Evolutionary conservation across 2,329 filamentous ascomycete species (phyloP), one percentile per base, ranked within the genome.

Genomic region (Knufia petricola): DNA sequence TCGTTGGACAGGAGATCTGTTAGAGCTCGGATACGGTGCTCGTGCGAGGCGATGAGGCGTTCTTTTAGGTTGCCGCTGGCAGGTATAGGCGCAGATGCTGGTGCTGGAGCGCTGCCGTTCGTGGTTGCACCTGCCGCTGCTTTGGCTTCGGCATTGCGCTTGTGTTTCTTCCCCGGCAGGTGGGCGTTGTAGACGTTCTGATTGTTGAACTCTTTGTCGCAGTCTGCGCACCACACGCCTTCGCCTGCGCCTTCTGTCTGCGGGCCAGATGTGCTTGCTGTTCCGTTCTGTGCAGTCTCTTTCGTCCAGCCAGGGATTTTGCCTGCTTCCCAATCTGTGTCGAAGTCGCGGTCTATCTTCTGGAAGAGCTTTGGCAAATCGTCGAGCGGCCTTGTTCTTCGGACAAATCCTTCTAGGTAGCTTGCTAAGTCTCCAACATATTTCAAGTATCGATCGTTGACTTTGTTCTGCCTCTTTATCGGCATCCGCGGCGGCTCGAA

Each of bases 151-250:
- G 84, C 86, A 0, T 85, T 86, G 59, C 87, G 87, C 64, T 90
- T 79, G 64, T 98, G 92, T 64, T 96, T 98, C 69, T 94, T 90
- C 36, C 90, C 90, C 0, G 73, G 84, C 52, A 98, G 69, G 64
- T 98, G 92, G 31, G 79, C 82, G 59, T 88, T 89, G 72, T 94
- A 95, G 41, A 95, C 87, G 53, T 95, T 95, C 56, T 92, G 81
- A 60, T 95, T 96, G 61, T 86, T 88, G 69, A 96, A 98, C 51
- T 90, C 87, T 68, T 89, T 95, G 62, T 92, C 84, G 64, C 92
- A 98, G 54, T 89, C 88, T 4, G 83, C 75, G 61, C 92, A 98
- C 85, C 86, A 96, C 13, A 88, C 76, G 0, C 84, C 86, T 46
- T 87, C 82, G 1, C 74, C 75, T 60, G 73, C 61, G 61, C 76